Evolutionary conservation across 805 yeast species (phyloP).

Genomic region (Wickerhamomyces bisporus): DNA sequence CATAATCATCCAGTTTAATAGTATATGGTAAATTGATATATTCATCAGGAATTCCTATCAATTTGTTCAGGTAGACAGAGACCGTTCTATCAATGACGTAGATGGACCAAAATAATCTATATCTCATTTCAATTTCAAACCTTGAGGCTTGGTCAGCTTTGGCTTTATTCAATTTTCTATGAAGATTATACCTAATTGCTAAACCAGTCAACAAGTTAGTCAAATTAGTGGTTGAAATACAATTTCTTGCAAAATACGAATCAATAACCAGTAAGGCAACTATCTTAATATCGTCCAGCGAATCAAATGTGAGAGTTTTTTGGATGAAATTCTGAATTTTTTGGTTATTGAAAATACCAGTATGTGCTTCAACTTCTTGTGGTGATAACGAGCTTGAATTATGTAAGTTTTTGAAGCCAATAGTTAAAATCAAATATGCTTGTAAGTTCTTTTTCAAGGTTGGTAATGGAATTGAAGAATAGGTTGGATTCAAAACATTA

Average conservation of each 20-base stretch:
- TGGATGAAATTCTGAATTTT: constrained; percentile 8
- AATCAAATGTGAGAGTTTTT: constrained; percentile 30
- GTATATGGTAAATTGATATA: constrained; percentile 47
- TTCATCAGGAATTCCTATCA: constrained; percentile 44
- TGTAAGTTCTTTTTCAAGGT: constrained; percentile 13
- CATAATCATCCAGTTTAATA: constrained; percentile 26
- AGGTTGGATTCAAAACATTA: constrained; percentile 13
- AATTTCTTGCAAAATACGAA: constrained; percentile 48
- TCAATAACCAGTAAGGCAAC: constrained; percentile 44
- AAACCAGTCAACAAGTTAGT: constrained; percentile 44
- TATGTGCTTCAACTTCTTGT: constrained; percentile 9
- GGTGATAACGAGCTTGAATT: constrained; percentile 6
- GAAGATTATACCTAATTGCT: constrained; percentile 41
- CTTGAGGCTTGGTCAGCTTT: constrained; percentile 4
- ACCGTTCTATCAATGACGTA: constrained; percentile 44
- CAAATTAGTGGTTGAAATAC: constrained; percentile 49
- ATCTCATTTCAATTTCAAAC: constrained; percentile 35
- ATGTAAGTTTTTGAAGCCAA: constrained; percentile 18
- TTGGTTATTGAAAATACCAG: constrained; percentile 7
- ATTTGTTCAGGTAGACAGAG: constrained; percentile 46
- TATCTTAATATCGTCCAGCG: constrained; percentile 38
- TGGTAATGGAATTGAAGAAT: constrained; percentile 1
- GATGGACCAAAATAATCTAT: constrained; percentile 44
- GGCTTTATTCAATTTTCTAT: constrained; percentile 29
- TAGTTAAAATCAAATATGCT: constrained; percentile 12